Base-by-base conservation (phyloP, 2,329 filamentous ascomycete genomes). In the Zelopaecilomyces penicillatus region DNA sequence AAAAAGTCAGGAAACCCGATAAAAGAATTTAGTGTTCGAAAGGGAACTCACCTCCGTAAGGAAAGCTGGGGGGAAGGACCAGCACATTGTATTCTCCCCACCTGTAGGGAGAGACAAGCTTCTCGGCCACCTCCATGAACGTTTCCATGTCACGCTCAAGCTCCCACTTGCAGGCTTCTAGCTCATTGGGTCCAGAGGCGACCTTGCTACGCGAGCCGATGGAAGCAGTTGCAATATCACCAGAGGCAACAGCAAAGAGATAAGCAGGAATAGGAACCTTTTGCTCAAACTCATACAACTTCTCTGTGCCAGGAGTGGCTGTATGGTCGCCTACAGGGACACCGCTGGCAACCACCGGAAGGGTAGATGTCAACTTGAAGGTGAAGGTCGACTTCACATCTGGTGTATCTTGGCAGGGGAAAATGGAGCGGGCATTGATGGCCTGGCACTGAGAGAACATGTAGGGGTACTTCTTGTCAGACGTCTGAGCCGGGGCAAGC, bases 381-480 rank as follows among this genome's bases (percentile, higher is more conserved):
- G 83, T 82, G 66, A 90, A 89, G 2, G 89, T 94, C n/a, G 87
- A 89, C 71, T 98, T 98, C 57, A 96, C 86, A 62, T 96, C 91
- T 3, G 93, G 93, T 1, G 93, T 97, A 61, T 98, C 93, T 69
- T 97, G 91, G 66, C 91, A 97, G 5, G 93, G 93, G 65, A 97
- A 95, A 49, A 97, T 78, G 39, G 89, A 95, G 48, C 93, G 82
- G 37, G 87, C 88, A 59, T 97, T 90, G 58, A 96, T 97, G 43
- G 91, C 90, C 71, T 98, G 91, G 65, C 90, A 95, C 70, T 97
- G 93, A 37, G 87, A 94, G 71, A 97, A 97, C 82, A 97, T 91
- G 67, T 96, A 97, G 1, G 91, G 91, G 54, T 94, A 85, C 66
- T 89, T 93, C 71, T 89, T 90, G 76, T 95, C 96, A 47, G 87